A percentile compares a stretch with the other conserved stretches of the same genome.
Evolutionary conservation across 2,329 filamentous ascomycete genomes (phyloP).

Genomic region (Thermothelomyces thermophilus): DNA sequence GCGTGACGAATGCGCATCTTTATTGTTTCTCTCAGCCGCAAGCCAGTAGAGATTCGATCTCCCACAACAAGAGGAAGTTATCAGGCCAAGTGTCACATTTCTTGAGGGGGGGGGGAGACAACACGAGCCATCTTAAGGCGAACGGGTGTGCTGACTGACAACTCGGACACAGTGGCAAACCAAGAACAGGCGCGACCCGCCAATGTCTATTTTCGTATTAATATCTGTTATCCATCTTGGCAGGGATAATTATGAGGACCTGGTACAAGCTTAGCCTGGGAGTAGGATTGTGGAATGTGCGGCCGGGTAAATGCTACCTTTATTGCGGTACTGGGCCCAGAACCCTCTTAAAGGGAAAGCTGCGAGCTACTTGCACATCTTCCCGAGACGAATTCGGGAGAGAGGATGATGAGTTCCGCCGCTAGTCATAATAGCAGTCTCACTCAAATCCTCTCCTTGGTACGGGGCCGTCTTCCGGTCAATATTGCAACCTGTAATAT

Average conservation of each 20-base stretch:
- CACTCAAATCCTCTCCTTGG: too few relatives aligned
- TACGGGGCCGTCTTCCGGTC: too few relatives aligned
- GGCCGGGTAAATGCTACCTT: slow-evolving; percentile 12
- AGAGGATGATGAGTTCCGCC: slow-evolving; percentile 6
- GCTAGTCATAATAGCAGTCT: neutral
- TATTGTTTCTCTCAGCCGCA: neutral
- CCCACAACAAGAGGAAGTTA: neutral
- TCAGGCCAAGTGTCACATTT: neutral
- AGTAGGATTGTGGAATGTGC: neutral
- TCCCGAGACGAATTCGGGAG: slow-evolving; percentile 7
- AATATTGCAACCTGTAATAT: too few relatives aligned
- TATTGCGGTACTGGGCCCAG: slow-evolving; percentile 13
- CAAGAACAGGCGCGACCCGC: neutral
- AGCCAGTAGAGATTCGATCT: neutral
- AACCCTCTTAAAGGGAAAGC: slow-evolving; percentile 5
- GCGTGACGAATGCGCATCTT: slow-evolving; percentile 1
- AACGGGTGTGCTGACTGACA: neutral
- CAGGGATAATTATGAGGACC: slow-evolving; percentile 2
- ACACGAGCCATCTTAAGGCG: neutral
- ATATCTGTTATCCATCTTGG: slow-evolving; percentile 5
- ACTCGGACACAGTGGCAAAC: slow-evolving; percentile 5
- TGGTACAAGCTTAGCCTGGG: neutral
- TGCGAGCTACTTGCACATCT: neutral
- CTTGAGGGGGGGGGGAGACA: neutral
- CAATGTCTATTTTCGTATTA: slow-evolving; percentile 8